Percentiles rank a stretch among this genome's conserved stretches.
Evolutionary conservation across 2,329 filamentous ascomycete species (phyloP).

Genomic region (Fusarium coicis): DNA sequence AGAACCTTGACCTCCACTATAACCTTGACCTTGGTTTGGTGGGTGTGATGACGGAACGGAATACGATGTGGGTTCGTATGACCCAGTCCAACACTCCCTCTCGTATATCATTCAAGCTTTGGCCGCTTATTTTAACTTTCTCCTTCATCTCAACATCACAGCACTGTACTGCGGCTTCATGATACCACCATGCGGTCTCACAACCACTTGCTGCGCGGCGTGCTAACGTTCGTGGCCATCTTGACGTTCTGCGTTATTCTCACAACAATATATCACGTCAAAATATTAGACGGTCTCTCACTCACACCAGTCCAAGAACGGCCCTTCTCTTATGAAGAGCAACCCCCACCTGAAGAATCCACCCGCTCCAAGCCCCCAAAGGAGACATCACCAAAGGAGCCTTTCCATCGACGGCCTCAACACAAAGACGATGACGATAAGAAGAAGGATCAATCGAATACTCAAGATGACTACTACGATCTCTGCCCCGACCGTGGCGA

Average conservation of each 20-base stretch:
- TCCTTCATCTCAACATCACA: background rate
- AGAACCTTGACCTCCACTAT: background rate
- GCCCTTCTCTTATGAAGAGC: slow-evolving; percentile 31
- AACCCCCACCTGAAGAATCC: background rate
- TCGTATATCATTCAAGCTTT: slow-evolving; percentile 7
- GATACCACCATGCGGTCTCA: slow-evolving; percentile 21
- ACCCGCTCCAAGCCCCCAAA: background rate
- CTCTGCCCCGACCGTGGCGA: background rate
- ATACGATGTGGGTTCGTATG: background rate
- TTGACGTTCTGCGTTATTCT: slow-evolving; percentile 7
- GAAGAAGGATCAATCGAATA: background rate
- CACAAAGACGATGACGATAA: background rate
- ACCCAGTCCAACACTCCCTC: background rate
- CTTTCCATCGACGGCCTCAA: background rate
- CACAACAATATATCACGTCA: slow-evolving; percentile 21
- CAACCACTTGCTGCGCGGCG: slow-evolving; percentile 13
- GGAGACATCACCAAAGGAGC: background rate
- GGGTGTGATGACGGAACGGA: slow-evolving; percentile 8
- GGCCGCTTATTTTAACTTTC: background rate
- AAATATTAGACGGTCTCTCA: slow-evolving; percentile 13
- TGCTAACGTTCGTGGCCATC: slow-evolving; percentile 20
- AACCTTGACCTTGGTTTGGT: background rate
- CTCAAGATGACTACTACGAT: slow-evolving; percentile 1
- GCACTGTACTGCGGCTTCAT: background rate
- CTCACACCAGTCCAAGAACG: slow-evolving; percentile 14